Base-by-base conservation (phyloP, 2,329 filamentous ascomycete species). In the Elsinoe batatas region DNA sequence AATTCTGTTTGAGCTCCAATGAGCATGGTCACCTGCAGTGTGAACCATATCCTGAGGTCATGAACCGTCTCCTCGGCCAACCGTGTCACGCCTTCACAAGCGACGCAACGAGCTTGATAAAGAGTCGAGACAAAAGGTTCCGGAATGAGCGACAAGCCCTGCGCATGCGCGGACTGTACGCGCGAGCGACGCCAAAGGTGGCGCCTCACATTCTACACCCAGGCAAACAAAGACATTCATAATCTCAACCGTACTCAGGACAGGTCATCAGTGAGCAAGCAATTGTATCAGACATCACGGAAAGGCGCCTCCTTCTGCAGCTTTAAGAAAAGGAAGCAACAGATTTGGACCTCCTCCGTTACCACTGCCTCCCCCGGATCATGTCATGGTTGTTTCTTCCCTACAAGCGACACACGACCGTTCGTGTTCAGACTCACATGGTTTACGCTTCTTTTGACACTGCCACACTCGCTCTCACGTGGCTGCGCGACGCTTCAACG, bases 261-360 rank as follows among this genome's bases (percentile, higher is more conserved):
- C 42, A 55, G 53, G 64, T 66, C 66, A 72, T 68, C 72, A 78
- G 76, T 76, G 76, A 79, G 76, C 74, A 72, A 75, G 75, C 73
- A 38, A 36, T 5, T 17, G 43, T 36, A 37, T 46, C 11, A 12
- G n/a, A n/a, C n/a, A n/a, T n/a, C n/a, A n/a, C n/a, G n/a, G n/a
- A n/a, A n/a, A n/a, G n/a, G n/a, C n/a, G n/a, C n/a, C n/a, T n/a
- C n/a, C n/a, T n/a, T n/a, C n/a, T n/a, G n/a, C n/a, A n/a, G n/a
- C n/a, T n/a, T n/a, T n/a, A n/a, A n/a, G n/a, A n/a, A n/a, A n/a
- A n/a, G n/a, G 22, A 26, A 26, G 22, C 22, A 26, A 26, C 22
- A 22, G 7, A 35, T 7, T 8, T 35, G 20, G 30, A 26, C 30
- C 7, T 3, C 6, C n/a, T 22, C 22, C 18, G 22, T 13, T 12